Conservation (phyloP, 2,329 filamentous ascomycete genomes). For the Aspergillus cejpii region DNA sequence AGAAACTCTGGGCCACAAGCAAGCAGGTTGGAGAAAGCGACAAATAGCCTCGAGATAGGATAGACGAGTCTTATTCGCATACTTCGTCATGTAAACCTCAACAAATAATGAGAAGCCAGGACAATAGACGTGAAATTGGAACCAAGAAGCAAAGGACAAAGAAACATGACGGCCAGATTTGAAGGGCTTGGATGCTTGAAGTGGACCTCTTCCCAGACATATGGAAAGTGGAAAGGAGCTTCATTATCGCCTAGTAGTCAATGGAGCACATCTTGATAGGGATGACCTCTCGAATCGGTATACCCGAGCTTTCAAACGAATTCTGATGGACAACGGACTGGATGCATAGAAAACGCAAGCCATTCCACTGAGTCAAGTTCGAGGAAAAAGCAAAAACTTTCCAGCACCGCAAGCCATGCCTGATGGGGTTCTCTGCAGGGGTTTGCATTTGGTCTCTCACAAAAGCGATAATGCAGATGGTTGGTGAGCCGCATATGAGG, state of each 20-base stretch:
- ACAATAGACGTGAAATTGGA: background rate
- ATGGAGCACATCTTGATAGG: background rate
- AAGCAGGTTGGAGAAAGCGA: background rate
- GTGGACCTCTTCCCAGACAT: conserved; percentile 11
- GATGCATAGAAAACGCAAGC: conserved; percentile 14
- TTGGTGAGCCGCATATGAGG: conserved; percentile 1
- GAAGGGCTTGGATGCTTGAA: background rate
- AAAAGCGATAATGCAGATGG: background rate
- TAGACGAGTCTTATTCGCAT: conserved; percentile 5
- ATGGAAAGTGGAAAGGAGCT: background rate
- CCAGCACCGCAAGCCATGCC: conserved; percentile 6
- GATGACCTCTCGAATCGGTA: background rate
- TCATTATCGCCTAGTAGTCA: background rate
- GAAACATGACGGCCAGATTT: conserved; percentile 13
- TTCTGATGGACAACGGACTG: conserved; percentile 12
- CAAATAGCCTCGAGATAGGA: background rate
- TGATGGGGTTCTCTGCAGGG: conserved; percentile 10
- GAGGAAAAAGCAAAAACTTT: conserved; percentile 5
- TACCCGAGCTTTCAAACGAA: conserved; percentile 1
- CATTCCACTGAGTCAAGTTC: conserved; percentile 11
- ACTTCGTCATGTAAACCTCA: conserved; percentile 5
- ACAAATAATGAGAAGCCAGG: conserved; percentile 1
- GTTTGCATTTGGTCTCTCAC: conserved; percentile 7
- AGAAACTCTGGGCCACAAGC: background rate
- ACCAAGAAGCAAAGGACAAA: conserved; percentile 3